phyloP scores from a whole-genome alignment of 2,329 filamentous ascomycete species.

The Fusarium nisikadoi region DNA sequence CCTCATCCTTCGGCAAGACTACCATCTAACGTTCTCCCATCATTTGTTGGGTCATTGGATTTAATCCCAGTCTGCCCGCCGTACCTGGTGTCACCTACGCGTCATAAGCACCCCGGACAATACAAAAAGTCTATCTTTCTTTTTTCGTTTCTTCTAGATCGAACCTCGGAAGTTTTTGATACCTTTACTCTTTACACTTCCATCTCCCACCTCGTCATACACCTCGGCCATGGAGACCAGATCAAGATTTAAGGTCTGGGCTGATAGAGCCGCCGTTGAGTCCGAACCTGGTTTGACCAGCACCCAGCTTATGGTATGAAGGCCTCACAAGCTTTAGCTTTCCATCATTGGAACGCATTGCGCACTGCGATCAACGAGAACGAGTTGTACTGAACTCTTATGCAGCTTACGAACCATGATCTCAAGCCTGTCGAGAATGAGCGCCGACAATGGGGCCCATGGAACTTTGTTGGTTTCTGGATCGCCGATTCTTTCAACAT shows the following conservation, averaged over 20 bases:
- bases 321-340: neutral
- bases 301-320: slow-evolving; percentile 78
- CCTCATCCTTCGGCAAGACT: slow-evolving; percentile 13
- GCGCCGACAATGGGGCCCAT: slow-evolving; percentile 83
- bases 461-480: slow-evolving; percentile 93
- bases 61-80: slow-evolving; percentile 17
- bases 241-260: slow-evolving; percentile 55
- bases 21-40: slow-evolving; percentile 4
- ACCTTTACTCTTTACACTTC: neutral
- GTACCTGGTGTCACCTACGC: slow-evolving; percentile 29
- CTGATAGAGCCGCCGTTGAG: slow-evolving; percentile 75
- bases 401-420: slow-evolving; percentile 81
- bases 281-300: slow-evolving; percentile 80
- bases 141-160: slow-evolving; percentile 14
- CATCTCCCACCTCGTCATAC: neutral
- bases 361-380: neutral
- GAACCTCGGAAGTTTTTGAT: neutral
- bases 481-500: slow-evolving; percentile 88
- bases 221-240: slow-evolving; percentile 43
- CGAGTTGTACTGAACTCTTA: slow-evolving; percentile 27
- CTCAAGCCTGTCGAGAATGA: slow-evolving; percentile 82
- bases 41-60: slow-evolving; percentile 18
- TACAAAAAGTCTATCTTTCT: neutral
- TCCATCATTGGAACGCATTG: neutral
- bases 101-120: slow-evolving; percentile 29